Evolutionary conservation across 495 filamentous ascomycete species (phyloP), one percentile per base, ranked within the genome.

Genomic region (Neurospora sublineolata): DNA sequence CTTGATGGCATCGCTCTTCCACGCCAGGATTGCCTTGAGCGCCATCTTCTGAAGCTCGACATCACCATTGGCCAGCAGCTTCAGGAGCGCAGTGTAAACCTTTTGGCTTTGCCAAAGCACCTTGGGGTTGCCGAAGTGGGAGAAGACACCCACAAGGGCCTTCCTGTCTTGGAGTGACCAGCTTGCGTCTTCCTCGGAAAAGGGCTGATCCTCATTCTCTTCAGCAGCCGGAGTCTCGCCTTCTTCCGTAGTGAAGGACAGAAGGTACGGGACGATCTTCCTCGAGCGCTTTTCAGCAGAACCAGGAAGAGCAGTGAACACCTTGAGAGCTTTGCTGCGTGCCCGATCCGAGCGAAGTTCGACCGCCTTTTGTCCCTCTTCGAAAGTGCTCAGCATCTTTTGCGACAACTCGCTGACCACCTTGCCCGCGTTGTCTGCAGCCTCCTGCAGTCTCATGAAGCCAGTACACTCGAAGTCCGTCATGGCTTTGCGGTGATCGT

Each of bases 271-370:
- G 8, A 97, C 91, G 20, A 99, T 82, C 71, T 87, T 86, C 36
- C 93, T 89, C 38, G 94, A 97, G 33, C 88, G 84, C 80, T 91
- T 97, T 80, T 99, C 95, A 1, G 93, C 94, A 69, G 94, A 77
- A 23, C 84, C 80, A 36, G 95, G 94, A 7, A 91, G 80, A 33
- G 86, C 88, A 72, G 88, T 87, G 60, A 99, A 84, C 2, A 97
- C 89, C 71, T 90, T 89, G 67, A 98, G 84, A 11, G 95, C 93
- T 76, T 95, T 92, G 68, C 86, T 84, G 70, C 93, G 86, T 40
- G 91, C 89, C 68, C 82, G 82, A 68, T 78, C 68, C 6, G 82
- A 79, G 37, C 77, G 72, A 33, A 76, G 71, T 12, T 82, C 77
- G 5, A 83, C 78, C 3, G 82, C 75, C 71, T 82, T 82, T 70